These are phyloP conservation scores for Eucalyptus polybractea DNA, from an alignment of 345 rosid species.

Conservation along the genomic window DNA sequence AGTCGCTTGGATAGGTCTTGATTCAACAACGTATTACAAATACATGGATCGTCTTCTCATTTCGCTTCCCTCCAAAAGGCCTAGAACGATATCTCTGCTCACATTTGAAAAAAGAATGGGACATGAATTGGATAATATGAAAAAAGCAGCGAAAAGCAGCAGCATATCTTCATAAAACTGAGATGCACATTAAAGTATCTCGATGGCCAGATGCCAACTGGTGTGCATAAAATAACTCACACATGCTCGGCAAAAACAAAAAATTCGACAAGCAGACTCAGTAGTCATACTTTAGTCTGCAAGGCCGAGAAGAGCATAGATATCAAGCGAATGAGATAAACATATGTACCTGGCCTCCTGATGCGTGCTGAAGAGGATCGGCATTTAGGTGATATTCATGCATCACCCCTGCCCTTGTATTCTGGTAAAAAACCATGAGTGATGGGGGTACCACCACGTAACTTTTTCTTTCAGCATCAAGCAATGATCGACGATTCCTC, in stretches of 20 bases:
- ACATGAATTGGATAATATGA: not conserved
- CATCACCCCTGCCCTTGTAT: not conserved
- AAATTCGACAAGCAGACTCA: not conserved
- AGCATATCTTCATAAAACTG: not conserved
- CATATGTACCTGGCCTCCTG: not conserved
- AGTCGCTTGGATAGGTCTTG: not conserved
- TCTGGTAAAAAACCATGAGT: not conserved
- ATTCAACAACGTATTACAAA: not conserved
- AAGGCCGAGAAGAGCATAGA: not conserved
- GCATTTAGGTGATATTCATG: slow-evolving; percentile 1
- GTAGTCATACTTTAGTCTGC: not conserved
- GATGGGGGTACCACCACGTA: not conserved
- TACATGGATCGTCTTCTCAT: not conserved
- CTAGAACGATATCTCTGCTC: not conserved
- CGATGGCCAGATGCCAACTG: not conserved
- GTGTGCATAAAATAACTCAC: not conserved
- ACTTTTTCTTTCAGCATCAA: not conserved
- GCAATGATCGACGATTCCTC: not conserved
- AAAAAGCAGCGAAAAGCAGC: accelerated
- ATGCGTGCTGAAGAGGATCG: not conserved
- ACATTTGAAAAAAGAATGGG: not conserved
- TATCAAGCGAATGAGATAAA: not conserved
- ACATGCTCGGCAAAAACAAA: not conserved
- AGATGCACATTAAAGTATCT: not conserved
- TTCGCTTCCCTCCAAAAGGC: not conserved